Conservation (phyloP, 495 filamentous ascomycete genomes). For the Aspergillus sclerotiicarbonarius region DNA sequence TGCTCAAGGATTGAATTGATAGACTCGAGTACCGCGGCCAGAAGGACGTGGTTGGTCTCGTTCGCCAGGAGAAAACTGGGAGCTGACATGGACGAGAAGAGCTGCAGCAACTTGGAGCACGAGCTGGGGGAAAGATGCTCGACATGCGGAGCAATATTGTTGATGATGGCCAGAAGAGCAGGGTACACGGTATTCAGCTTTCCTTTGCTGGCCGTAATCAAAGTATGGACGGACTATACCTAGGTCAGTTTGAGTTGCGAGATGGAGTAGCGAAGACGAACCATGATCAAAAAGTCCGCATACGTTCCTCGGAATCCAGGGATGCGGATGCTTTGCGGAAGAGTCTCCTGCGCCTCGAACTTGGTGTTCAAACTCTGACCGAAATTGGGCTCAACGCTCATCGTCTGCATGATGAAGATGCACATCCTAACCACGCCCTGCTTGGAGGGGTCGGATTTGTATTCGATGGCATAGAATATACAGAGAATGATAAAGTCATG, state of each 20-base stretch:
- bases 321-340: constrained; percentile 78
- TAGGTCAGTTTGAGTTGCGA: constrained; percentile 18
- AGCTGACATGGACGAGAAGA: constrained; percentile 92
- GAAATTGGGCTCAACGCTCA: constrained; percentile 91
- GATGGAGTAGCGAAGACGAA: constrained; percentile 13
- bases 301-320: constrained; percentile 85
- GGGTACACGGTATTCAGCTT: constrained; percentile 92
- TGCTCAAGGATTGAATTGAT: constrained; percentile 93
- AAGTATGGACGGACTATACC: constrained; percentile 78
- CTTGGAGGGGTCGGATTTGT: constrained; percentile 80
- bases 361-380: constrained; percentile 83
- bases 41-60: constrained; percentile 81
- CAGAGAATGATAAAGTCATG: constrained; percentile 92
- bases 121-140: constrained; percentile 71
- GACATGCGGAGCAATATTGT: constrained; percentile 84
- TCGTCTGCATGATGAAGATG: constrained; percentile 90
- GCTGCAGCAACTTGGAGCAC: constrained; percentile 78
- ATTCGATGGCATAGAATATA: constrained; percentile 88
- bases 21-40: constrained; percentile 81
- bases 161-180: constrained; percentile 85
- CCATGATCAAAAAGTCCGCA: constrained; percentile 91
- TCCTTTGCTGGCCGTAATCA: constrained; percentile 90
- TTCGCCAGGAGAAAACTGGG: constrained; percentile 94
- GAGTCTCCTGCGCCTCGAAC: constrained; percentile 85
- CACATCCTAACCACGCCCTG: constrained; percentile 95